Base-by-base conservation (phyloP, 345 rosid species). In the Capsella bursapastoris region DNA sequence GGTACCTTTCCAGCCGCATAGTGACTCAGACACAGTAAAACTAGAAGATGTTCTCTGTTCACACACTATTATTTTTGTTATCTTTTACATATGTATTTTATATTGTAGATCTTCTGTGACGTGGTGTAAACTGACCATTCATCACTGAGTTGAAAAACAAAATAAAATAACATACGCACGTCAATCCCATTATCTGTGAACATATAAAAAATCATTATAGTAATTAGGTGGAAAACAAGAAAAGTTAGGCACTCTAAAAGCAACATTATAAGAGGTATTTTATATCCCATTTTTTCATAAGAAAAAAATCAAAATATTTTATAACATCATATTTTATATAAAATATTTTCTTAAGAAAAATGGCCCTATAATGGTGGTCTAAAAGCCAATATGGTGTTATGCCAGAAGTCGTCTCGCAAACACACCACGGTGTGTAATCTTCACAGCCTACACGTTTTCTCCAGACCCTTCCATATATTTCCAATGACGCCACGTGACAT, bases 11-110 rank as follows among this genome's bases (percentile, higher is more conserved):
- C 67, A 59, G 59, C 66, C 59, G 14, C 75, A 62, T 62, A 38
- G 61, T 62, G 69, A 60, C 76, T 62, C 57, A 22, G 29, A 52
- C 10, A 73, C 70, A 64, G 57, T 73, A 25, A 55, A 64, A 63
- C 7, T 63, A 16, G 52, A 41, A 61, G 66, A 48, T 15, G 29
- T 70, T 59, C 18, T 25, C 66, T 71, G 38, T 59, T 27, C 18
- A 57, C 25, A 16, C 2, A 4, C 6, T 0, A 0, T 43, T 35
- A 15, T 7, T 44, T 29, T 12, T 57, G 12, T 22, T 22, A 22
- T 22, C 25, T 22, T 22, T 22, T 22, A 22, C 25, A 22, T 38
- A 11, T 37, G n/a, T 7, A 10, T 29, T 15, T 53, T 15, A 27
- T 59, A 38, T 49, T 16, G 3, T 47, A 0, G 5, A 48, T 43